Evolutionary conservation across 371 early-diverging fungal species (phyloP).

Genomic region (Mortierella sp.): DNA sequence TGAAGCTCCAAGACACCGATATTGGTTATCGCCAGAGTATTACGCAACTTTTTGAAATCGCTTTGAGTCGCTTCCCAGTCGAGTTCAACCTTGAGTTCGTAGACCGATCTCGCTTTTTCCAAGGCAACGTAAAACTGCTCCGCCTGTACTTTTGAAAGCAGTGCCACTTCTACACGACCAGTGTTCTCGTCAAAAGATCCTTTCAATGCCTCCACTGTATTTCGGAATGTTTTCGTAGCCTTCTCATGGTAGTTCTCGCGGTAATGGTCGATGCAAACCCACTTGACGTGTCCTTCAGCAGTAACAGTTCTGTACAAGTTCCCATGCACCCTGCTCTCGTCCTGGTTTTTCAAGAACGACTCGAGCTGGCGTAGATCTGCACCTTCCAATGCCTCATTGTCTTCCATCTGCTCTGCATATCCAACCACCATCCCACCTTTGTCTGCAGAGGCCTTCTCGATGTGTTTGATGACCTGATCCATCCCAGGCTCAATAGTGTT

Average conservation of each 20-base stretch:
- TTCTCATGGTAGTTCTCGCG: slow-evolving; percentile 1
- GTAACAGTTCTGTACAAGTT: slow-evolving; percentile 19
- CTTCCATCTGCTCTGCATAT: too few relatives aligned
- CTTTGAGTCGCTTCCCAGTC: slow-evolving; percentile 3
- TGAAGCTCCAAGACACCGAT: not conserved
- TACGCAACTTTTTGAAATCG: slow-evolving; percentile 9
- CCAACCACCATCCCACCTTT: too few relatives aligned
- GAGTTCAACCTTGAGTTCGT: slow-evolving; percentile 17
- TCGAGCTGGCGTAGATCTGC: slow-evolving; percentile 18
- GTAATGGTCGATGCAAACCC: slow-evolving; percentile 39
- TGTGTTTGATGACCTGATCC: not conserved
- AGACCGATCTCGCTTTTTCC: slow-evolving; percentile 10
- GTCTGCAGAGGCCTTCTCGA: not conserved
- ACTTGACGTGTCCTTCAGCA: slow-evolving; percentile 14
- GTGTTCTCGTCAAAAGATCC: not conserved
- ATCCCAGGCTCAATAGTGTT: not conserved
- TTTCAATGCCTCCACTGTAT: not conserved
- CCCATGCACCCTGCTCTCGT: slow-evolving; percentile 2
- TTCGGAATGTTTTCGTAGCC: not conserved
- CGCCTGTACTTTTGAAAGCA: not conserved
- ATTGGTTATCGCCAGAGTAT: slow-evolving; percentile 1
- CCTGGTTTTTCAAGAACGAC: slow-evolving; percentile 16
- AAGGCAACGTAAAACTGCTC: slow-evolving; percentile 18
- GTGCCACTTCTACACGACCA: not conserved
- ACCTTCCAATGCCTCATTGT: too few relatives aligned